These are phyloP conservation scores for Schizonepeta tenuifolia DNA, from an alignment of 257 asterid species.

Conservation along the genomic window DNA sequence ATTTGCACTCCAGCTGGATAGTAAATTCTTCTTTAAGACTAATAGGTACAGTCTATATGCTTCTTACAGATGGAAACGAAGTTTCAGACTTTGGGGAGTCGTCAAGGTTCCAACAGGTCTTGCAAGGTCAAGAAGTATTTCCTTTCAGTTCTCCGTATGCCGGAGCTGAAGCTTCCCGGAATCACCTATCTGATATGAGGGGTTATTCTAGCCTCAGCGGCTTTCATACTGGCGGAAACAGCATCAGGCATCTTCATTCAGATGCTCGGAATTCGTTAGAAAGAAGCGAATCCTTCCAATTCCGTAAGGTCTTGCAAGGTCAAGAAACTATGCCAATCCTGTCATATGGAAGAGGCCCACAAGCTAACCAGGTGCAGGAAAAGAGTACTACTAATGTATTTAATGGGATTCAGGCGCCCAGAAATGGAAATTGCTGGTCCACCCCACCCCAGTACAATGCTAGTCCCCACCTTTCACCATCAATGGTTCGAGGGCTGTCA, in stretches of 20 bases:
- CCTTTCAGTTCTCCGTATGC: conserved; percentile 52
- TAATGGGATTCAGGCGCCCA: conserved; percentile 48
- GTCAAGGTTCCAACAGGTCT: conserved; percentile 94
- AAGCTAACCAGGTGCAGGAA: conserved; percentile 38
- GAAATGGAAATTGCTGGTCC: conserved; percentile 59
- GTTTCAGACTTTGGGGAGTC: conserved; percentile 78
- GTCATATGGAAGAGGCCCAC: conserved; percentile 50
- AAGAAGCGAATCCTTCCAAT: conserved; percentile 59
- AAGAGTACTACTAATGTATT: conserved; percentile 33
- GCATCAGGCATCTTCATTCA: conserved; percentile 42
- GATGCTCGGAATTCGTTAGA: conserved; percentile 45
- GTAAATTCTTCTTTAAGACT: not conserved
- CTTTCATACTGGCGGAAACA: conserved; percentile 38
- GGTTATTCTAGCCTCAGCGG: conserved; percentile 47
- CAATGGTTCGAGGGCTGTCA: conserved; percentile 45
- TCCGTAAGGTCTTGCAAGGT: conserved; percentile 98
- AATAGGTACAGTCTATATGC: conserved; percentile 17
- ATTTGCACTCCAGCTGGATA: not conserved
- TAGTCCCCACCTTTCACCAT: conserved; percentile 36
- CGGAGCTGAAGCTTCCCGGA: conserved; percentile 51
- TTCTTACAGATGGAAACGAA: conserved; percentile 62
- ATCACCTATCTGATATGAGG: conserved; percentile 51
- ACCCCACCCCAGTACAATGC: conserved; percentile 41
- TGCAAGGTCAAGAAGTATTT: conserved; percentile 99
- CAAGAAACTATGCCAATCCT: conserved; percentile 73